Base-by-base conservation (phyloP, 371 early-diverging fungal genomes). In the Mucor sp. region DNA sequence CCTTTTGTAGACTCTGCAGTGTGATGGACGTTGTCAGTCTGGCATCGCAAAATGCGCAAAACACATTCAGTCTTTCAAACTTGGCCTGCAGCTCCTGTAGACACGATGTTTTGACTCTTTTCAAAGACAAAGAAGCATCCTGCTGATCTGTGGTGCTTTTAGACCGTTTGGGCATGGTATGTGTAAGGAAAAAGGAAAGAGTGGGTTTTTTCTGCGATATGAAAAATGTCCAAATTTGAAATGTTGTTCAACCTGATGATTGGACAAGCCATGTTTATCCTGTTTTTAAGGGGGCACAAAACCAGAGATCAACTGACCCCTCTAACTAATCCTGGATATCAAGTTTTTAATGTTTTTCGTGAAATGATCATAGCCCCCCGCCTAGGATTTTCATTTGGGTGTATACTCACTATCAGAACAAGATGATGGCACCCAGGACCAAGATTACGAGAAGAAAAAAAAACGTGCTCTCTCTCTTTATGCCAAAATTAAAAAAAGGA, bases 11-110 rank as follows among this genome's bases (percentile, higher is more conserved):
- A 21, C 58, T 47, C 11, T 53, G 48, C n/a, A 76, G 62, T n/a
- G 79, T 82, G 5, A 82, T 44, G 17, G 68, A 60, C 4, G 72
- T 67, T 0, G 72, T 69, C 11, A 79, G 57, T 4, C 70, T 69
- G 11, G 82, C 82, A 60, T 75, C 71, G 41, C 79, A 82, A 50
- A 82, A 82, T 11, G 77, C 74, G 67, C 72, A 82, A 64, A 79
- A 75, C 0, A 77, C 56, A 32, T 77, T 79, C 6, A 77, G 32
- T 4, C 43, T 35, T 21, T 67, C 55, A 68, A 82, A 82, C 8
- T 57, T 63, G 9, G 19, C 28, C 32, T 63, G n/a, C 21, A 65
- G n/a, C 11, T 53, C 53, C 27, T 53, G 27, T 27, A 21, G 27
- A 25, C 27, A 25, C 1, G 53, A 53, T 14, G 53, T 23, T 21